Conservation (phyloP, 2,329 filamentous ascomycete genomes). For the Ophiostoma montium region DNA sequence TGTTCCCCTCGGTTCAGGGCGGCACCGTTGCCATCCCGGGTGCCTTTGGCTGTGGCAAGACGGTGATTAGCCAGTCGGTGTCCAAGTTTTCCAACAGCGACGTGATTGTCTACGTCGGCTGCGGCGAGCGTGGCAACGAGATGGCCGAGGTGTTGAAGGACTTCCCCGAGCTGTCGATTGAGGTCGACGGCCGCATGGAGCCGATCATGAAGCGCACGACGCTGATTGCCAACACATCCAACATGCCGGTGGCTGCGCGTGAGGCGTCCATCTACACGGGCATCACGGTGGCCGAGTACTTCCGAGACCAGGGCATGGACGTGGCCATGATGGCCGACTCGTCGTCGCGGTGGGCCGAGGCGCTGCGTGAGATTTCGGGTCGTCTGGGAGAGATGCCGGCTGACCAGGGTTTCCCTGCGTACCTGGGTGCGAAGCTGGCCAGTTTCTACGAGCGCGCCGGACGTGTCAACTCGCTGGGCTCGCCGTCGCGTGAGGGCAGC, state of each 20-base stretch:
- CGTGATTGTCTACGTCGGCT: slow-evolving; percentile 91
- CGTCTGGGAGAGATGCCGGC: slow-evolving; percentile 99
- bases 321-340: slow-evolving; percentile 99
- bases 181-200: slow-evolving; percentile 85
- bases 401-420: slow-evolving; percentile 98
- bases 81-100: slow-evolving; percentile 99
- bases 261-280: slow-evolving; percentile 98
- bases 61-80: slow-evolving; percentile 94
- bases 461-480: slow-evolving; percentile 71
- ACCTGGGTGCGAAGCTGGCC: slow-evolving; percentile 89
- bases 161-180: slow-evolving; percentile 94
- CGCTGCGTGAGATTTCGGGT: slow-evolving; percentile 94
- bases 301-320: slow-evolving; percentile 90
- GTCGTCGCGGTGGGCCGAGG: slow-evolving; percentile 94
- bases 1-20: slow-evolving; percentile 93
- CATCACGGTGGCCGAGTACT: slow-evolving; percentile 91
- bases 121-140: slow-evolving; percentile 81
- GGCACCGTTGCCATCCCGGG: slow-evolving; percentile 96
- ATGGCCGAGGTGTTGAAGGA: slow-evolving; percentile 99
- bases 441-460: slow-evolving; percentile 99
- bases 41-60: slow-evolving; percentile 98
- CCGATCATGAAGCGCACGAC: slow-evolving; percentile 99
- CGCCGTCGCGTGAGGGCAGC: slow-evolving; percentile 76
- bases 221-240: slow-evolving; percentile 96
- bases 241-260: slow-evolving; percentile 97